A percentile compares a stretch with the other conserved stretches of the same genome.
Conservation (phyloP, 148 eudicot species). For the Polygonum aviculare region DNA sequence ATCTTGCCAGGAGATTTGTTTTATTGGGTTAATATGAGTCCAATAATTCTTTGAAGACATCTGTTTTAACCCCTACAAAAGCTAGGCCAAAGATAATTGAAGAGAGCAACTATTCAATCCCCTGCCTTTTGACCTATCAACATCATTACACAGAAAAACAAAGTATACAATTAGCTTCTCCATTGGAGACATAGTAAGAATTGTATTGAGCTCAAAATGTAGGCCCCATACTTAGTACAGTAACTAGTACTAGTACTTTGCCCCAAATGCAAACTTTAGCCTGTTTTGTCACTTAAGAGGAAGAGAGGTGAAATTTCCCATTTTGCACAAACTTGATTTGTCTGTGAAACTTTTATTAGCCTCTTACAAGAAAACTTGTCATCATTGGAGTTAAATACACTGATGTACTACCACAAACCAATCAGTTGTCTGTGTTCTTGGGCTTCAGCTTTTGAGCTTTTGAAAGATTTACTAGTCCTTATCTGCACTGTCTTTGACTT, state of each 20-base stretch:
- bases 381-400: not conserved
- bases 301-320: not conserved
- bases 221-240: not conserved
- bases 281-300: not conserved
- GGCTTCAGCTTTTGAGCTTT: not conserved
- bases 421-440: not conserved
- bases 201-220: not conserved
- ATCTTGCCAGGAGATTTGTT: not conserved
- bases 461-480: not conserved
- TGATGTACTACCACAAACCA: not conserved
- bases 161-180: not conserved
- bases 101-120: constrained; percentile 20
- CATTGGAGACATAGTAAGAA: not conserved
- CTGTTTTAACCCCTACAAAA: constrained; percentile 20
- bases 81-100: constrained; percentile 17
- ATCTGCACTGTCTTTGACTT: not conserved
- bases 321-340: not conserved
- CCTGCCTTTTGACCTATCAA: constrained; percentile 43
- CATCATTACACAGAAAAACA: constrained; percentile 38
- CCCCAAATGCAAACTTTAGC: not conserved
- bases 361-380: not conserved
- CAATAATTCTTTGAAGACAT: constrained; percentile 16
- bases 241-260: not conserved
- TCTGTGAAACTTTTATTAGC: not conserved
- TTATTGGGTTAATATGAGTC: not conserved